Evolutionary conservation across 768 basidiomycete genomes (phyloP).

Genomic region (Vishniacozyma victoriae): DNA sequence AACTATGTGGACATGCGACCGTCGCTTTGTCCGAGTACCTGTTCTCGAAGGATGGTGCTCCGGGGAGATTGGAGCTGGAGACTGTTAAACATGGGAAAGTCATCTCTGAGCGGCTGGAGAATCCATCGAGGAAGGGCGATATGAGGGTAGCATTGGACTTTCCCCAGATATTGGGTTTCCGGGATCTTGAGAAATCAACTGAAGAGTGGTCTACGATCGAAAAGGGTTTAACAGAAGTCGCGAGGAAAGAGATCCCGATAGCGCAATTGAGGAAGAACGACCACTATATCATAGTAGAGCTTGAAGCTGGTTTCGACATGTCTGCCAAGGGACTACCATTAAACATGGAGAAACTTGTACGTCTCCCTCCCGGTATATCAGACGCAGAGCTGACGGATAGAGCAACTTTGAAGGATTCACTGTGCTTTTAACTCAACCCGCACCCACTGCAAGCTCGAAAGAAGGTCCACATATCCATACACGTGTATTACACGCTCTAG

Average conservation of each 20-base stretch:
- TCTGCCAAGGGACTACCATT: slow-evolving; percentile 2
- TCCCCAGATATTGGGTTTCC: slow-evolving; percentile 7
- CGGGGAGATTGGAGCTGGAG: not conserved
- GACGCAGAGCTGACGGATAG: no score
- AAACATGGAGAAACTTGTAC: not conserved
- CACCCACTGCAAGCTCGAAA: not conserved
- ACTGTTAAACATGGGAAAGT: slow-evolving; percentile 9
- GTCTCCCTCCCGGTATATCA: not conserved
- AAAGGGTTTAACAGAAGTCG: not conserved
- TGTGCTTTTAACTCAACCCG: slow-evolving; percentile 11
- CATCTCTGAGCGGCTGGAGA: not conserved
- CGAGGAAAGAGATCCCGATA: not conserved
- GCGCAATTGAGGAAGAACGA: not conserved
- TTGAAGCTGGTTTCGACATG: not conserved
- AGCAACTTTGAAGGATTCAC: no score
- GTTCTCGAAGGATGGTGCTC: not conserved
- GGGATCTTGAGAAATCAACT: not conserved
- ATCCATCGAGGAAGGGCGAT: slow-evolving; percentile 1
- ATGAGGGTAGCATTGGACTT: slow-evolving; percentile 12
- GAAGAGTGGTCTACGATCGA: not conserved
- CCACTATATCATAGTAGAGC: not conserved
- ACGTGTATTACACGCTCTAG: slow-evolving; percentile 4
- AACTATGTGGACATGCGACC: slow-evolving; percentile 21
- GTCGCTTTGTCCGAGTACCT: slow-evolving; percentile 12
- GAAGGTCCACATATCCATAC: slow-evolving; percentile 9